A percentile compares a stretch with the other conserved stretches of the same genome.
Evolutionary conservation across 768 basidiomycete species (phyloP).

Genomic region (Heimioporus sp.): DNA sequence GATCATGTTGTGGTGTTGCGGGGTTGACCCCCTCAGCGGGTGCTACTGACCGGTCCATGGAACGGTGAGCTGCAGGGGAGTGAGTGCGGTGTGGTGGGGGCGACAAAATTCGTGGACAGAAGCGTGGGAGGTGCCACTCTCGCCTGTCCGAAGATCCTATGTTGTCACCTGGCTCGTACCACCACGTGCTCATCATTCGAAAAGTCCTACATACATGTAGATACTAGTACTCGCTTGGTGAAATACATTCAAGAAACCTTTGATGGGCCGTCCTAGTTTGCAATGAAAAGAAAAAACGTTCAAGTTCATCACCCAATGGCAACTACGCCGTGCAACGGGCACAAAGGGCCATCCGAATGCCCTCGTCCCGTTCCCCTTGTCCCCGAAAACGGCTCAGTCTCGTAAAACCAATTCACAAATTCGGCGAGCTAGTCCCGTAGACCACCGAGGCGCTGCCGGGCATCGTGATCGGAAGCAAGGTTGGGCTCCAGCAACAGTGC

Average conservation of each 20-base stretch:
- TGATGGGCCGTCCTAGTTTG: no score
- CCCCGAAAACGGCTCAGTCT: conserved; percentile 56
- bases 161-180: no score
- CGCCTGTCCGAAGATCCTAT: no score
- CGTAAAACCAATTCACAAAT: conserved; percentile 60
- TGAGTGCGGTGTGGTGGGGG: no score
- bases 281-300: no score
- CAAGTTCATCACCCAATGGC: neutral
- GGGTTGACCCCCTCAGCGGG: conserved; percentile 62
- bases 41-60: no score
- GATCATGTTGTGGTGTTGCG: conserved; percentile 87
- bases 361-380: conserved; percentile 54
- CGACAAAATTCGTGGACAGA: no score
- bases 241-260: no score
- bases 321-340: conserved; percentile 15
- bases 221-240: no score
- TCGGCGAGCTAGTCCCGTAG: conserved; percentile 57
- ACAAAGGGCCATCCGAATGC: conserved; percentile 65
- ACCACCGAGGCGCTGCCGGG: conserved; percentile 43
- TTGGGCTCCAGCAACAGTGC: conserved; percentile 14
- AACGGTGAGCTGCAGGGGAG: no score
- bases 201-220: no score
- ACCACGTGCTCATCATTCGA: no score
- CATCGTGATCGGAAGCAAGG: conserved; percentile 21
- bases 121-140: conserved; percentile 33